These are phyloP conservation scores for Penicillium maclennaniae DNA, from an alignment of 495 filamentous ascomycete species.

Conservation along the genomic window DNA sequence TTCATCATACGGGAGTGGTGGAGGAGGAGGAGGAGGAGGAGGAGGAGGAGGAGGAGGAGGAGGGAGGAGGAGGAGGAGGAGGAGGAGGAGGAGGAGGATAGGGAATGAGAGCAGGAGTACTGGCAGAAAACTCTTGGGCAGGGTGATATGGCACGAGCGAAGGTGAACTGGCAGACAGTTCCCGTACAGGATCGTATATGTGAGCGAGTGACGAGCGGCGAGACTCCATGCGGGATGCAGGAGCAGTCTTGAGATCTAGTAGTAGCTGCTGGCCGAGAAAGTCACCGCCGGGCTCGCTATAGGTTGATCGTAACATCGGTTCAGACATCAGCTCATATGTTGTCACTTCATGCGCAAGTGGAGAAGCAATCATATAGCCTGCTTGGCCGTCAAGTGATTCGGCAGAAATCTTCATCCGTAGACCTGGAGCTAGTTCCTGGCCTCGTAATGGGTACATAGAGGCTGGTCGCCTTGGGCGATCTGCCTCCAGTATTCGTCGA, in stretches of 20 bases:
- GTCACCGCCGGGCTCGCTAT: slow-evolving; percentile 35
- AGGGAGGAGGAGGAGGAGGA: too few species aligned
- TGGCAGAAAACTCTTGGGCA: slow-evolving; percentile 15
- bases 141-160: slow-evolving; percentile 17
- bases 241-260: slow-evolving; percentile 25
- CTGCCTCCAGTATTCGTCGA: slow-evolving; percentile 15
- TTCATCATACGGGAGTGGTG: slow-evolving; percentile 28
- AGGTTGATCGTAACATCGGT: slow-evolving; percentile 29
- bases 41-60: too few species aligned
- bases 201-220: slow-evolving; percentile 24
- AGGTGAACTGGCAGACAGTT: slow-evolving; percentile 33
- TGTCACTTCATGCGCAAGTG: slow-evolving; percentile 26
- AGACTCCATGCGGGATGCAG: slow-evolving; percentile 22
- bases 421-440: slow-evolving; percentile 11
- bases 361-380: slow-evolving; percentile 30
- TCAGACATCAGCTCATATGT: slow-evolving; percentile 28
- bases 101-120: slow-evolving; percentile 13
- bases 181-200: slow-evolving; percentile 14
- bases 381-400: slow-evolving; percentile 32
- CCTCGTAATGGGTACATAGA: slow-evolving; percentile 19
- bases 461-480: slow-evolving; percentile 21
- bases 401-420: slow-evolving; percentile 33
- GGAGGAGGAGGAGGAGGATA: slow-evolving; percentile 21
- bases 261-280: slow-evolving; percentile 13
- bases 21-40: slow-evolving; percentile 15